These are phyloP conservation scores for Neoboletus magnificus DNA, from an alignment of 768 basidiomycete genomes.

Conservation along the genomic window DNA sequence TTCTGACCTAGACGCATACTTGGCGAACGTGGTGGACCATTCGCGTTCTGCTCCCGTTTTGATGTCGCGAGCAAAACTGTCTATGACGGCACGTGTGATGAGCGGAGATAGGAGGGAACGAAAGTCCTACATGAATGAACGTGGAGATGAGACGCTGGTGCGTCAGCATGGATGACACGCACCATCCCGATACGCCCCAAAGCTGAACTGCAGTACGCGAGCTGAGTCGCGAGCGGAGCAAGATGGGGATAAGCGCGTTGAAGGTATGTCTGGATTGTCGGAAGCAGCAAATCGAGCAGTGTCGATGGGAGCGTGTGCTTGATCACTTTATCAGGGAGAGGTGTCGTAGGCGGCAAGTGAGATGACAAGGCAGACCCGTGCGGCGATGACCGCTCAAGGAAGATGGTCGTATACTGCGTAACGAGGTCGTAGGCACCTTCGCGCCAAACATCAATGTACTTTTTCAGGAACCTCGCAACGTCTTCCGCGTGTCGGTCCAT, in stretches of 20 bases:
- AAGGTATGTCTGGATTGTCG: conserved; percentile 59
- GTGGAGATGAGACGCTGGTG: not conserved
- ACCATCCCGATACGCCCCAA: conserved; percentile 89
- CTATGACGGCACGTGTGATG: conserved; percentile 60
- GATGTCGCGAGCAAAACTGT: conserved; percentile 49
- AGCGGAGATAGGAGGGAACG: conserved; percentile 61
- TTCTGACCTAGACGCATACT: conserved; percentile 7
- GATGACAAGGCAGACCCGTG: conserved; percentile 17
- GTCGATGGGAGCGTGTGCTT: conserved; percentile 30
- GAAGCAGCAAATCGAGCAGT: conserved; percentile 53
- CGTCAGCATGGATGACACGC: conserved; percentile 2
- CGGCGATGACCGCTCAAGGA: conserved; percentile 63
- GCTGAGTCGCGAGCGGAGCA: conserved; percentile 87
- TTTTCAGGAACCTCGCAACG: conserved; percentile 73
- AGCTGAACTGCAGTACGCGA: conserved; percentile 89
- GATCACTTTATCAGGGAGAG: conserved; percentile 28
- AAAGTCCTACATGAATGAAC: conserved; percentile 49
- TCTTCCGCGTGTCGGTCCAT: conserved; percentile 67
- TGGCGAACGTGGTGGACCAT: conserved; percentile 35
- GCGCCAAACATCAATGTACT: conserved; percentile 87
- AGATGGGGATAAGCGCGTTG: conserved; percentile 56
- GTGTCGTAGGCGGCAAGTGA: conserved; percentile 15
- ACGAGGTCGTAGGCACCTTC: conserved; percentile 92
- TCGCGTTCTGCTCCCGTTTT: conserved; percentile 26
- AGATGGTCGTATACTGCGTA: conserved; percentile 86